Percentiles rank a stretch among this genome's conserved stretches.
phyloP scores from a whole-genome alignment of 225 moss, liverwort and hornwort species.

The Polytrichum formosum region DNA sequence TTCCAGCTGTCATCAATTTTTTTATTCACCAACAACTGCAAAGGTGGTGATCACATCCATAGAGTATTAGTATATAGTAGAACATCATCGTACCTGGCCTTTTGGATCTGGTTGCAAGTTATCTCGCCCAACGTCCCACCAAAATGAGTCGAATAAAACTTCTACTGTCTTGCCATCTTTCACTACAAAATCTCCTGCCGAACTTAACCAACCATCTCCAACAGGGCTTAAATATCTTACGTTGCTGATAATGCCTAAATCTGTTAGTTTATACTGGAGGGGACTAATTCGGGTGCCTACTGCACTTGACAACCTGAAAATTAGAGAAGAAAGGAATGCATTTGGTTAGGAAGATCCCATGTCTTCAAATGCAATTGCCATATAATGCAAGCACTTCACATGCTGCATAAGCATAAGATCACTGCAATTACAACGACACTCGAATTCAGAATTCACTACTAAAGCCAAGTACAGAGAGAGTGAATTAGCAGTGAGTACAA shows the following conservation, averaged over 20 bases:
- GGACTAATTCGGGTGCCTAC: constrained; percentile 28
- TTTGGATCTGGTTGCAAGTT: constrained; percentile 46
- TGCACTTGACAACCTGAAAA: constrained; percentile 26
- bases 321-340: no score
- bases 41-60: no score
- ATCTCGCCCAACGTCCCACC: constrained; percentile 32
- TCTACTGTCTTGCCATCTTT: constrained; percentile 41
- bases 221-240: constrained; percentile 39
- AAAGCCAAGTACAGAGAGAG: no score
- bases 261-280: constrained; percentile 32
- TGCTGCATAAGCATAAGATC: no score
- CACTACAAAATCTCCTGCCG: constrained; percentile 48
- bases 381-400: no score
- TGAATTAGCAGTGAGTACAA: no score
- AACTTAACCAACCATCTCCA: constrained; percentile 52
- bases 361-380: no score
- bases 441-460: no score
- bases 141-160: constrained; percentile 49
- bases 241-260: constrained; percentile 38
- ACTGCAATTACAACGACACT: no score
- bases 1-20: not conserved
- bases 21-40: no score
- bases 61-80: no score
- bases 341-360: no score
- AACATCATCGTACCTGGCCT: constrained; percentile 27